Base-by-base conservation (phyloP, 2,329 filamentous ascomycete genomes). In the Scedosporium dehoogii region DNA sequence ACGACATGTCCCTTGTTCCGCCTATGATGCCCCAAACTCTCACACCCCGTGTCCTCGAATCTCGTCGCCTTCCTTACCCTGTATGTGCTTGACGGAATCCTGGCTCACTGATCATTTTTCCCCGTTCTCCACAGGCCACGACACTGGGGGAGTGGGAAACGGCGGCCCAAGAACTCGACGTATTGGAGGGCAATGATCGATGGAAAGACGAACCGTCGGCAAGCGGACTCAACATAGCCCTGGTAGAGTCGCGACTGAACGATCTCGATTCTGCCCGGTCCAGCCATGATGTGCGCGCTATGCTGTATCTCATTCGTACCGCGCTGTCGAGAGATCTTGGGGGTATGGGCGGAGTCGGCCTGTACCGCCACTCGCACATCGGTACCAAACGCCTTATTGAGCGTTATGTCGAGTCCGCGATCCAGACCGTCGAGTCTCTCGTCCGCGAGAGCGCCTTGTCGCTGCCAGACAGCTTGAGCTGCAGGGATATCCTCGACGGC, bases 331-430 rank as follows among this genome's bases (percentile, higher is more conserved):
- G 92, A 55, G 87, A 92, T 68, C 77, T 96, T 9, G 92, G 91
- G 6, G 89, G 89, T 60, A 96, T 97, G 88, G 91, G 90, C 65
- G 89, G 92, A 69, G 81, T 88, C 51, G 83, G 86, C 60, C 80
- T 97, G 1, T 97, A 97, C 75, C 87, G 87, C 62, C 90, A 94
- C 71, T 90, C 89, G 0, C 87, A 94, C 70, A 83, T 91, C 14
- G 93, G 92, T 4, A 96, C 92, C 7, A 97, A 97, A 75, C 80
- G 83, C 64, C 75, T 96, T 66, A 93, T 96, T 65, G 92, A 97
- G 74, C 81, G 84, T 41, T 97, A 97, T 69, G 92, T 96, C 65
- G 84, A 89, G 59, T 91, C 90, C 1, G 87, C 90, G 1, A 76
- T 92, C 33, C 81, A 86, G 63, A 91, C 91, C 0, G 87, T 97